Base-by-base conservation (phyloP, 1,284 basidiomycete species). In the Cronartium quercuum region DNA sequence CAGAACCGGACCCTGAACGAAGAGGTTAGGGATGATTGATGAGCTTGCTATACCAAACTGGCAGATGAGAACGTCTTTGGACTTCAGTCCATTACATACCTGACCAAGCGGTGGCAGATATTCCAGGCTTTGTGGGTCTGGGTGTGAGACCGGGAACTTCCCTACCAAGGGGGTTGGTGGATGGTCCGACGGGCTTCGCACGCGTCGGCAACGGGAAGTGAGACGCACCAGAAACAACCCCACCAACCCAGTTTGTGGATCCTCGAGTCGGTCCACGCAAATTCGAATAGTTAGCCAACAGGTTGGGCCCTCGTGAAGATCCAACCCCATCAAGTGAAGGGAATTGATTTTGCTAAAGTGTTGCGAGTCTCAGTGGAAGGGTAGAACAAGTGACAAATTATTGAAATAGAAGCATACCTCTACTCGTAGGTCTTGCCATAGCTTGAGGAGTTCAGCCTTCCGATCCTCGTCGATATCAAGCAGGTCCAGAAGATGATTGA, bases 361-460 rank as follows among this genome's bases (percentile, higher is more conserved):
- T 29, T 15, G 29, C 15, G 35, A 18, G n/a, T n/a, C 64, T 58
- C 21, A 37, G 41, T 15, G 9, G 13, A 44, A 68, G 37, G 44
- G 42, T 29, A 18, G 6, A 6, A 24, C 6, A 15, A 15, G 51
- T n/a, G 41, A 2, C 41, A 21, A 6, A 18, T n/a, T 24, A 58
- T n/a, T 77, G 79, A 18, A 77, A 76, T 66, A 79, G 77, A n/a
- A 77, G 79, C 84, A 71, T 80, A 90, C 91, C 85, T 95, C 90
- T 55, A 91, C 84, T 71, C 89, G 89, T 81, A 94, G 92, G 0
- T 87, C 87, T 76, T 90, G 90, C 89, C 95, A 91, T 0, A 91
- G 89, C 1, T 84, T 80, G 44, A 92, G 82, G 0, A 98, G 80
- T 60, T 88, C 89, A 34, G 85, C 84, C 76, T 89, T 89, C 86